phyloP scores from a whole-genome alignment of 768 basidiomycete genomes.

The Amanita brunnescens region DNA sequence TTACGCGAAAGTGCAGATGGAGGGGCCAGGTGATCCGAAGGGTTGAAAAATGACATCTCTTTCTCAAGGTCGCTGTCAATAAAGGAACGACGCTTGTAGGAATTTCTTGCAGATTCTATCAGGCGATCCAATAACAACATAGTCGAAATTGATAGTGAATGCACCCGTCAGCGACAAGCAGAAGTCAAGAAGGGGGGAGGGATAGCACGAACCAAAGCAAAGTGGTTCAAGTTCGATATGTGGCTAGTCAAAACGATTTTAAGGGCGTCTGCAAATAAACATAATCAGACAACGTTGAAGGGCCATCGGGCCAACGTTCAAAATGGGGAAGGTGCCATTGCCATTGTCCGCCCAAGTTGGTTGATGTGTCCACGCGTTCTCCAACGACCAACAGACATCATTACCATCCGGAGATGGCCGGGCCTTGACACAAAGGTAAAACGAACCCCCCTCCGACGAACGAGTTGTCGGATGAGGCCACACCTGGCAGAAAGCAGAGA shows the following conservation, averaged over 20 bases:
- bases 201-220: conserved; percentile 3
- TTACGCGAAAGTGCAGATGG: conserved; percentile 40
- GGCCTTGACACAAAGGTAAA: conserved; percentile 1
- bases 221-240: conserved; percentile 1
- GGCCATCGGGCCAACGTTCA: conserved; percentile 3
- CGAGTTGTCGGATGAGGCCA: conserved; percentile 65
- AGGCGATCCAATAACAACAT: conserved; percentile 33
- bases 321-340: conserved; percentile 5
- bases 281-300: conserved; percentile 11
- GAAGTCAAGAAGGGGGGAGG: not conserved
- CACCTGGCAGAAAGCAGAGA: conserved; percentile 31
- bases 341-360: conserved; percentile 27
- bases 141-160: conserved; percentile 13
- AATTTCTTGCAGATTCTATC: conserved; percentile 16
- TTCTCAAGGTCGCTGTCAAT: conserved; percentile 14
- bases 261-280: conserved; percentile 5
- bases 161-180: not conserved
- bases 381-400: conserved; percentile 7
- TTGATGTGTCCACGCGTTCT: conserved; percentile 14
- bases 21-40: conserved; percentile 32
- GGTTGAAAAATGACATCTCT: conserved; percentile 51
- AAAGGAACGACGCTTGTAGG: conserved; percentile 3
- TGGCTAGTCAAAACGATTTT: conserved; percentile 5
- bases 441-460: conserved; percentile 46
- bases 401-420: conserved; percentile 2